Conservation (phyloP, 2,329 filamentous ascomycete species). For the Claviceps digitariae region DNA sequence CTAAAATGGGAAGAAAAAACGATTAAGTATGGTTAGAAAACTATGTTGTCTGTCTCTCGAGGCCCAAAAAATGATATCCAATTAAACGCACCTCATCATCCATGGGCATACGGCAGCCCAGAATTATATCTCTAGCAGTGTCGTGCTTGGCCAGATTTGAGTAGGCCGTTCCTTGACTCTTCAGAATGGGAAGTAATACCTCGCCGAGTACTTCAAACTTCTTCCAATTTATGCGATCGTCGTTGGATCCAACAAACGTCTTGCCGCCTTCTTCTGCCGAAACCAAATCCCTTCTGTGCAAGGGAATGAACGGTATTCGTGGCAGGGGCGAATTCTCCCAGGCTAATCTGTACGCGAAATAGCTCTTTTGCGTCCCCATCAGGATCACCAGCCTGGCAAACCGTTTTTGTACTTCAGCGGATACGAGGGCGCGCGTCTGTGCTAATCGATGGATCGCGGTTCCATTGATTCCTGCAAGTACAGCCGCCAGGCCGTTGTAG, state of each 20-base stretch:
- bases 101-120: slow-evolving; percentile 68
- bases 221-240: slow-evolving; percentile 83
- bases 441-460: slow-evolving; percentile 72
- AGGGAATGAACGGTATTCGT: slow-evolving; percentile 83
- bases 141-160: slow-evolving; percentile 57
- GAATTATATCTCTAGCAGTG: slow-evolving; percentile 56
- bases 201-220: slow-evolving; percentile 97
- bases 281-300: slow-evolving; percentile 80
- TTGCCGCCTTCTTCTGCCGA: slow-evolving; percentile 85
- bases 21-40: background rate
- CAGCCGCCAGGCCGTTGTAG: slow-evolving; percentile 90
- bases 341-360: slow-evolving; percentile 89
- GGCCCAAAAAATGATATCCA: background rate
- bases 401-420: slow-evolving; percentile 59
- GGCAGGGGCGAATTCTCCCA: slow-evolving; percentile 92
- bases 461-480: slow-evolving; percentile 84
- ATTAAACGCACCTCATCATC: slow-evolving; percentile 70
- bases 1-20: slow-evolving; percentile 19
- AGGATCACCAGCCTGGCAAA: slow-evolving; percentile 81
- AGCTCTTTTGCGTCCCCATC: slow-evolving; percentile 85
- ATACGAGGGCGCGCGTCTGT: slow-evolving; percentile 66
- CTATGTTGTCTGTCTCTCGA: background rate
- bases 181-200: slow-evolving; percentile 79
- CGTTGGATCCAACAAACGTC: slow-evolving; percentile 66
- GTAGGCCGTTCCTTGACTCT: slow-evolving; percentile 78